Percentiles rank a stretch among this genome's conserved stretches.
Conservation (phyloP, 108 stramenopile genomes). For the Cylindrotheca fusiformis region DNA sequence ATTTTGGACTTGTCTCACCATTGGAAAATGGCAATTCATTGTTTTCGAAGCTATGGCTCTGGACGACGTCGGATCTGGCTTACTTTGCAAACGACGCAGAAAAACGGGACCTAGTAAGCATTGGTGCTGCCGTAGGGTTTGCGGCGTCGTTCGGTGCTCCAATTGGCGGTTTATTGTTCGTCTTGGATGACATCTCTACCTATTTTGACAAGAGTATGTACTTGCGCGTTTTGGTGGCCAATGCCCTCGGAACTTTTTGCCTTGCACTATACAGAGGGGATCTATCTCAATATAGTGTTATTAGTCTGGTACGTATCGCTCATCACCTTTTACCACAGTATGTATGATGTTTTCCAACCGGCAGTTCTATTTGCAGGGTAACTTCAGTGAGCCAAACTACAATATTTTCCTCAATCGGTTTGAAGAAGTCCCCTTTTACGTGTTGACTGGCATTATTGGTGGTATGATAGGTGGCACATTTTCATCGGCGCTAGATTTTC, state of each 20-base stretch:
- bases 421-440: constrained; percentile 36
- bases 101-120: constrained; percentile 68
- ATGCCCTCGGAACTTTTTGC: constrained; percentile 53
- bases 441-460: constrained; percentile 39
- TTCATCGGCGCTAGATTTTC: constrained; percentile 11
- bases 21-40: neutral
- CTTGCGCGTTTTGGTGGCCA: constrained; percentile 51
- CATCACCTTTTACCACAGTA: no score
- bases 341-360: no score
- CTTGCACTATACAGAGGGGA: constrained; percentile 47
- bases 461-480: constrained; percentile 52
- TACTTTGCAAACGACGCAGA: constrained; percentile 62
- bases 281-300: constrained; percentile 46
- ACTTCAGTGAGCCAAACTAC: neutral
- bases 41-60: constrained; percentile 10
- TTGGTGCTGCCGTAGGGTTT: constrained; percentile 81
- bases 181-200: constrained; percentile 40
- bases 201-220: constrained; percentile 65
- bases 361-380: no score
- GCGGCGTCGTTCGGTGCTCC: constrained; percentile 87
- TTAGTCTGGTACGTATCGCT: constrained; percentile 38
- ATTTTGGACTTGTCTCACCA: neutral
- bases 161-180: constrained; percentile 70
- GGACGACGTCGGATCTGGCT: constrained; percentile 37
- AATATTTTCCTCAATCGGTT: constrained; percentile 30